phyloP scores from a whole-genome alignment of 345 rosid species.

The Eucalyptus paniculata region DNA sequence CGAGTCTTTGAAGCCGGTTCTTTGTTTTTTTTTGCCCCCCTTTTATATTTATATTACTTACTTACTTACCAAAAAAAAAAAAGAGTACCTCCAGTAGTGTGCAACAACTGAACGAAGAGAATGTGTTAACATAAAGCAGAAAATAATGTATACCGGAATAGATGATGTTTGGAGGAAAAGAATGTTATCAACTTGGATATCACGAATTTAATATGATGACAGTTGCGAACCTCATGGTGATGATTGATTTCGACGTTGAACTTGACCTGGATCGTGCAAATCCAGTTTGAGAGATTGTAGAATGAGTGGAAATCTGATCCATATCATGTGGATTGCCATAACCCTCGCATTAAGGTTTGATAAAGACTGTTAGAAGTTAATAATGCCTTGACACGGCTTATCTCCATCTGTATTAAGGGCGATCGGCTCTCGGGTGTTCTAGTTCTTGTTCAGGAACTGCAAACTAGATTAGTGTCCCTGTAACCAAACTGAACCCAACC shows the following conservation, averaged over 20 bases:
- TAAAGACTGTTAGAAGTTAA: background rate
- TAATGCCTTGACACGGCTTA: background rate
- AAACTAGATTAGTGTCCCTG: background rate
- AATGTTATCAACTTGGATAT: background rate
- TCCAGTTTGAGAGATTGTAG: background rate
- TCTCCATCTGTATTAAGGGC: background rate
- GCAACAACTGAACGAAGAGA: background rate
- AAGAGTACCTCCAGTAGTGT: background rate
- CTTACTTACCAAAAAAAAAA: no score
- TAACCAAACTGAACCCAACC: rapidly evolving
- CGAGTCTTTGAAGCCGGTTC: no score
- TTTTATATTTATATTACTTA: no score
- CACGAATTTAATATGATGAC: background rate
- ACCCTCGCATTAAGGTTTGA: background rate
- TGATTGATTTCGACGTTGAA: background rate
- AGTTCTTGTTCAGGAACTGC: background rate
- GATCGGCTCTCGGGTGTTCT: rapidly evolving
- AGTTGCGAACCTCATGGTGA: background rate
- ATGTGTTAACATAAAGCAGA: rapidly evolving
- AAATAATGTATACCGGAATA: background rate
- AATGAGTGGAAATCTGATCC: background rate
- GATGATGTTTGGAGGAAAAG: background rate
- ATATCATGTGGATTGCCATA: background rate
- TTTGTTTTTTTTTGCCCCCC: no score
- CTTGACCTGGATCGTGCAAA: background rate